Evolutionary conservation across 2,329 filamentous ascomycete genomes (phyloP), one percentile per base, ranked within the genome.

Genomic region (Penicillium sp.): DNA sequence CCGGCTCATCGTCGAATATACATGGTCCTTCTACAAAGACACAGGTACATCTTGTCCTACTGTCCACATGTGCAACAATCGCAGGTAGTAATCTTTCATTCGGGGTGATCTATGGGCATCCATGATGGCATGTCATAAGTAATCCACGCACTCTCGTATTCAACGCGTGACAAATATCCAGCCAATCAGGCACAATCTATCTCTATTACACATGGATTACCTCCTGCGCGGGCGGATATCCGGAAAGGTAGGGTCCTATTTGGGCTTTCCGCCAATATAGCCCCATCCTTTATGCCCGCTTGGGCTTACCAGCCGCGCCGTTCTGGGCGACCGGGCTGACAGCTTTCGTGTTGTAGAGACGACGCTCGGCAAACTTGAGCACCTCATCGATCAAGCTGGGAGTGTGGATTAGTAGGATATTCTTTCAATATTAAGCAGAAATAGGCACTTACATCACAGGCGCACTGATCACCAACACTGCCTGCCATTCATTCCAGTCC

Each of bases 401-500:
- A 47, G 54, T 70, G 62, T 69, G 65, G 8, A 7, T 62, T 52
- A 57, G 55, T 39, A 53, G 15, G 23, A 9, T 36, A 6, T 27
- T 23, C 10, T 10, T 52, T 27, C 23, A 47, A 36, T n/a, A 50
- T n/a, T 19, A 46, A 41, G 19, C 21, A 23, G 11, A 48, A 44
- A 36, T 34, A 15, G 25, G 25, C 43, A 84, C 90, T 89, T 83
- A 91, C 87, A 99, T 89, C 63, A 99, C 95, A 43, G 94, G 94
- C 19, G 87, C 87, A 76, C 92, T 97, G 72, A 97, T 94, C 33
- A 82, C 76, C 62, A 97, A 70, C 46, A 99, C 94, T 19, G 95
- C 92, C 78, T 91, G 87, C 94, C 94, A 99, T 77, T 99, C 94
- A 21, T 78, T 81, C 84, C 84, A 85, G 71, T 93, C 88, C 65